phyloP scores from a whole-genome alignment of 2,329 filamentous ascomycete species.

The Lachnellula cervina region DNA sequence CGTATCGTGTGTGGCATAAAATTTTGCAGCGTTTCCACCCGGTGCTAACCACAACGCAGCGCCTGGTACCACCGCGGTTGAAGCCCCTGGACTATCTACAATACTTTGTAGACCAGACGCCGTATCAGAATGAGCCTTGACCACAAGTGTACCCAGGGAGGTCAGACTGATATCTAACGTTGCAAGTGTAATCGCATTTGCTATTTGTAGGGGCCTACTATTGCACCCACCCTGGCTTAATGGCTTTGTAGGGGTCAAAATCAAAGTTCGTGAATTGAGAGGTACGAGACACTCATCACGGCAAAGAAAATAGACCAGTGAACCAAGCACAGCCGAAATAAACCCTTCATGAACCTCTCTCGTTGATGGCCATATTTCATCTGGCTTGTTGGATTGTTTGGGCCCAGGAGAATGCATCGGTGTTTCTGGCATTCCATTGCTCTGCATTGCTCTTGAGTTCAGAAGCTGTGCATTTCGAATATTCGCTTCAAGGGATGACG shows the following conservation, averaged over 20 bases:
- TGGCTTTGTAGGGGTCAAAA: slow-evolving; percentile 16
- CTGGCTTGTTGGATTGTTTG: slow-evolving; percentile 14
- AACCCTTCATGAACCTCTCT: slow-evolving; percentile 32
- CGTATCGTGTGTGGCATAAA: slow-evolving; percentile 19
- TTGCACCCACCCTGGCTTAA: background rate
- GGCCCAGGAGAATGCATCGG: slow-evolving; percentile 21
- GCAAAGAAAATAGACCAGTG: slow-evolving; percentile 30
- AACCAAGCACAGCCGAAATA: slow-evolving; percentile 31
- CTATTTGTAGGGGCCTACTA: slow-evolving; percentile 1
- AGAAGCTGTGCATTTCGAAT: slow-evolving; percentile 23
- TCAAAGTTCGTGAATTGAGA: slow-evolving; percentile 32
- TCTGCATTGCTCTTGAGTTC: slow-evolving; percentile 25
- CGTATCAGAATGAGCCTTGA: slow-evolving; percentile 28
- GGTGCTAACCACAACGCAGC: slow-evolving; percentile 30
- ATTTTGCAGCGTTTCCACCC: slow-evolving; percentile 30
- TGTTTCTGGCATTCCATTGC: slow-evolving; percentile 21
- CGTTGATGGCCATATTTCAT: slow-evolving; percentile 14
- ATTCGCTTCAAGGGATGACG: slow-evolving; percentile 24
- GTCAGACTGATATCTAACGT: slow-evolving; percentile 31
- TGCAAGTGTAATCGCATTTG: slow-evolving; percentile 24
- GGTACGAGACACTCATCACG: slow-evolving; percentile 29
- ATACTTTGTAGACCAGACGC: slow-evolving; percentile 25
- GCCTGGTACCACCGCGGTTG: slow-evolving; percentile 15
- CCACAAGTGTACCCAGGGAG: slow-evolving; percentile 29
- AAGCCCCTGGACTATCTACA: background rate